Evolutionary conservation across 768 basidiomycete genomes (phyloP).

Genomic region (Russula sp.): DNA sequence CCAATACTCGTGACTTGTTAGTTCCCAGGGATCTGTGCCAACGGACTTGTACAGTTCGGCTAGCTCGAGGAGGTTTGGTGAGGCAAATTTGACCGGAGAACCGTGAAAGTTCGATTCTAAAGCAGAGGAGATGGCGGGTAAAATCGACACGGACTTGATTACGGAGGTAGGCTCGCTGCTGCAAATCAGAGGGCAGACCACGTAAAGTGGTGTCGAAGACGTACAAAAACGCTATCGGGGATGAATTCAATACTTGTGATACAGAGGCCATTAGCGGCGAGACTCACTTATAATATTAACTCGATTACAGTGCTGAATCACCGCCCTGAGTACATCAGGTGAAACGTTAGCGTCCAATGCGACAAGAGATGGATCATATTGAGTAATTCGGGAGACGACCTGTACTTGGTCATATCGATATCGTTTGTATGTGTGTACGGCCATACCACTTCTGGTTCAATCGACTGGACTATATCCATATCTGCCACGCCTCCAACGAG

Average conservation of each 20-base stretch:
- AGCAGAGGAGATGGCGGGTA: constrained; percentile 50
- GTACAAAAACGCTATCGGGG: constrained; percentile 63
- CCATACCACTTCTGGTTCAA: constrained; percentile 43
- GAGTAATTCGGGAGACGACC: constrained; percentile 45
- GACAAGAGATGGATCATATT: constrained; percentile 48
- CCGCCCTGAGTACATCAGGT: constrained; percentile 39
- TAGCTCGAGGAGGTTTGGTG: constrained; percentile 85
- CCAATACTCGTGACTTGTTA: constrained; percentile 50
- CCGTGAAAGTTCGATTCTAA: constrained; percentile 24
- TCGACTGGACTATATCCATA: constrained; percentile 61
- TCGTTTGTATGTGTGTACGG: background rate
- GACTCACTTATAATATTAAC: constrained; percentile 48
- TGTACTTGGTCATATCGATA: constrained; percentile 25
- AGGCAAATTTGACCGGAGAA: constrained; percentile 59
- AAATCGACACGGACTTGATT: constrained; percentile 64
- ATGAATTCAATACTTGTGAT: background rate
- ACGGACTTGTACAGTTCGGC: constrained; percentile 47
- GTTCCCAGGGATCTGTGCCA: constrained; percentile 36
- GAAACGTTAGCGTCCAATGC: constrained; percentile 74
- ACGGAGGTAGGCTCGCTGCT: constrained; percentile 90
- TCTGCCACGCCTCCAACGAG: constrained; percentile 87
- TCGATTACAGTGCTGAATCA: constrained; percentile 47
- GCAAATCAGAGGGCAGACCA: background rate
- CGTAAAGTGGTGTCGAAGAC: constrained; percentile 23
- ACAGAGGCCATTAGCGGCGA: background rate